Percentiles rank a stretch among this genome's conserved stretches.
Evolutionary conservation across 441 rosid species (phyloP).

Genomic region (Adansonia rubrostipa): DNA sequence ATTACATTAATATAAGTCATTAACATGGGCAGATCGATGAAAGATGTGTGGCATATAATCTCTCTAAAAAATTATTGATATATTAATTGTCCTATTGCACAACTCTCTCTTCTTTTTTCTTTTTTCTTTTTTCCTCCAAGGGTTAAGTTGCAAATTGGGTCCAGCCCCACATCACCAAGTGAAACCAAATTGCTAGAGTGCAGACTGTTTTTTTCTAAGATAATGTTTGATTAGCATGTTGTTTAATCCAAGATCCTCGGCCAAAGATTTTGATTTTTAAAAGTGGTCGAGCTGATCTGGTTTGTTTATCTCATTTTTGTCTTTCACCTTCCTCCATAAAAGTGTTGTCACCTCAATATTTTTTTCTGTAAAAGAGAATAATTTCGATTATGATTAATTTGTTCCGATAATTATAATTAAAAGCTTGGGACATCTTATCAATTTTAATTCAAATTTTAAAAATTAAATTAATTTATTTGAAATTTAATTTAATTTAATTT

Average conservation of each 20-base stretch:
- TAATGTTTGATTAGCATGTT: constrained; percentile 11
- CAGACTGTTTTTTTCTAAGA: constrained; percentile 3
- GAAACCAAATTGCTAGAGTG: constrained; percentile 19
- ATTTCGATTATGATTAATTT: background rate
- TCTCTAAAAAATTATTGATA: constrained; percentile 13
- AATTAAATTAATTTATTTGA: too few relatives aligned
- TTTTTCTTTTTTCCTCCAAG: background rate
- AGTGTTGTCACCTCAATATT: constrained; percentile 11
- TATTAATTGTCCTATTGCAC: background rate
- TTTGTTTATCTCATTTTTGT: constrained; percentile 9
- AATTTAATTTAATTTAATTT: too few relatives aligned
- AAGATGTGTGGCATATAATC: constrained; percentile 12
- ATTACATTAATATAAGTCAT: background rate
- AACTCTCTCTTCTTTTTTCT: background rate
- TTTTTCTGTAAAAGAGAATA: background rate
- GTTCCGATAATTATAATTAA: too few relatives aligned
- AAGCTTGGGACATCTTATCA: too few relatives aligned
- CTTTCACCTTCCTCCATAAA: background rate
- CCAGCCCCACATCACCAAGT: constrained; percentile 8
- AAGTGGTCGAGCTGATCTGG: constrained; percentile 1
- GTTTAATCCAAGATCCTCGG: constrained; percentile 17
- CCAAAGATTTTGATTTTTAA: constrained; percentile 19
- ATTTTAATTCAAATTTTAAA: too few relatives aligned
- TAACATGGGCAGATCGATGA: background rate
- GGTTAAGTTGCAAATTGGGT: background rate